Percentiles rank a stretch among this genome's conserved stretches.
These are phyloP conservation scores for Hysterangium stoloniferum DNA, from an alignment of 768 basidiomycete species.

Conservation along the genomic window DNA sequence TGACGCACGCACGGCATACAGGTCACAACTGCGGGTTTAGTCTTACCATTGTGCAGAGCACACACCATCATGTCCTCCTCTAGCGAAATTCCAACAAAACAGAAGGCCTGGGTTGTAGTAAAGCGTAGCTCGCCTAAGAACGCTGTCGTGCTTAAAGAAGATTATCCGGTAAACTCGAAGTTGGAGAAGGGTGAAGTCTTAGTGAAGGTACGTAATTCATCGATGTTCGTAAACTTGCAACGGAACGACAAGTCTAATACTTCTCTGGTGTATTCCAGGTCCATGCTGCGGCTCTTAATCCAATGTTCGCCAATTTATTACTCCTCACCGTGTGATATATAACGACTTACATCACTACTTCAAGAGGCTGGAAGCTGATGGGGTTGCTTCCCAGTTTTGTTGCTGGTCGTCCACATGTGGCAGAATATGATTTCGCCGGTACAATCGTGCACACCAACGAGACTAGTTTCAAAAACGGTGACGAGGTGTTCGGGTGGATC, in stretches of 20 bases:
- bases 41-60: no score
- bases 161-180: slow-evolving; percentile 25
- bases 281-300: slow-evolving; percentile 56
- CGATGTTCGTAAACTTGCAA: not conserved
- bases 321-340: not conserved
- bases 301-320: slow-evolving; percentile 35
- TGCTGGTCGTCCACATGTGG: slow-evolving; percentile 39
- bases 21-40: no score
- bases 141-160: slow-evolving; percentile 22
- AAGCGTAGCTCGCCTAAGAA: slow-evolving; percentile 22
- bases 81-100: not conserved
- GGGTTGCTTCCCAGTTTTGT: slow-evolving; percentile 38
- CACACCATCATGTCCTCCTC: not conserved
- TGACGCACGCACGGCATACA: no score
- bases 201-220: slow-evolving; percentile 26
- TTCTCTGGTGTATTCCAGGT: no score
- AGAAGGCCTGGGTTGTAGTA: slow-evolving; percentile 23
- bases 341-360: not conserved
- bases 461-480: slow-evolving; percentile 46
- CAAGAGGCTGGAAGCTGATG: slow-evolving; percentile 57
- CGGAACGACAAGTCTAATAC: not conserved
- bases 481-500: slow-evolving; percentile 56
- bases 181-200: slow-evolving; percentile 38
- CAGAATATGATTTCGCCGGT: slow-evolving; percentile 61
- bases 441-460: slow-evolving; percentile 48